A percentile compares a stretch with the other conserved stretches of the same genome.
phyloP scores from a whole-genome alignment of 257 asterid species.

The Fraxinus anomala region DNA sequence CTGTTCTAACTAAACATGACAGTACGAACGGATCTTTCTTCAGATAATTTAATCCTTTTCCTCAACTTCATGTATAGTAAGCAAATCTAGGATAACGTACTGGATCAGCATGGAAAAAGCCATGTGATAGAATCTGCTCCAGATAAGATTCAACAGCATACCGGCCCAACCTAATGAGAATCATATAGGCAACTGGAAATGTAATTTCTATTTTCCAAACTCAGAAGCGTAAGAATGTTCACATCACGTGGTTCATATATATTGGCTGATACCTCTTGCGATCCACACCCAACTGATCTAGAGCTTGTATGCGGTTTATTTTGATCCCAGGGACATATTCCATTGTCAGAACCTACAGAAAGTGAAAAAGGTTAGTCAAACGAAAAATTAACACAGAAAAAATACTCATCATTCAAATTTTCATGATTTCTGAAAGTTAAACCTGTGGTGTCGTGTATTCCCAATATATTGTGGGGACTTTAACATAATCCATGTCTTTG shows the following conservation, averaged over 20 bases:
- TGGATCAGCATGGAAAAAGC: conserved; percentile 93
- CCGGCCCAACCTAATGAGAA: conserved; percentile 68
- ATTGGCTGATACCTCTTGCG: conserved; percentile 55
- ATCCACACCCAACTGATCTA: conserved; percentile 89
- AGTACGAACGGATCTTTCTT: neutral
- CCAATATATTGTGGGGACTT: conserved; percentile 83
- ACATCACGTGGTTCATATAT: conserved; percentile 9
- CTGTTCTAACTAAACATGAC: conserved; percentile 1
- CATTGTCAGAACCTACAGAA: conserved; percentile 70
- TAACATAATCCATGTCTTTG: conserved; percentile 75
- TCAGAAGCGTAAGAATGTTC: neutral
- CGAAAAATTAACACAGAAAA: conserved; percentile 21
- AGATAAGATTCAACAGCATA: conserved; percentile 92
- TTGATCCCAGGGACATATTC: conserved; percentile 93
- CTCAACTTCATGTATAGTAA: neutral
- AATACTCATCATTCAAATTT: conserved; percentile 20
- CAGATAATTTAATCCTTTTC: neutral
- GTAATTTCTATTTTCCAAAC: conserved; percentile 5
- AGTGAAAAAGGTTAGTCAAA: conserved; percentile 22
- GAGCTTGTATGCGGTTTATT: conserved; percentile 86
- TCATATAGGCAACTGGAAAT: conserved; percentile 2
- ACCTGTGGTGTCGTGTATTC: conserved; percentile 95
- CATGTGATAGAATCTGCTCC: conserved; percentile 92
- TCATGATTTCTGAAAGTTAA: conserved; percentile 24
- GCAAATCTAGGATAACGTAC: conserved; percentile 40